Conservation (phyloP, 768 basidiomycete genomes). For the Rhizopogon vesiculosus region DNA sequence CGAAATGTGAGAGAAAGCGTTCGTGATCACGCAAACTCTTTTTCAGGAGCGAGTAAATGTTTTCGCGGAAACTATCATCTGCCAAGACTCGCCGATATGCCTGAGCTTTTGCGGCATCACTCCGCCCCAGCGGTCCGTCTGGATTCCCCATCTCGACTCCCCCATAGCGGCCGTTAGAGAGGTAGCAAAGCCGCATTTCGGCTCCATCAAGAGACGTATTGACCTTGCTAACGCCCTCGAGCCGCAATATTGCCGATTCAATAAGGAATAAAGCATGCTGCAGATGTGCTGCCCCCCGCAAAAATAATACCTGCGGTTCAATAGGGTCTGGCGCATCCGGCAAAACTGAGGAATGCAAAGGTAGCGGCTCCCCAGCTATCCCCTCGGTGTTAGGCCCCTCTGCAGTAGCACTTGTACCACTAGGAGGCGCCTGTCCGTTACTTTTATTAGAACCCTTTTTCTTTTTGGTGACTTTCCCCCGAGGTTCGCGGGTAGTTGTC, state of each 20-base stretch:
- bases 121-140: conserved; percentile 67
- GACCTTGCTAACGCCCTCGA: conserved; percentile 65
- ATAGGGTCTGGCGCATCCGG: conserved; percentile 84
- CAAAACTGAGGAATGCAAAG: conserved; percentile 67
- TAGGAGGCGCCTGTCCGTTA: conserved; percentile 65
- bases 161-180: conserved; percentile 75
- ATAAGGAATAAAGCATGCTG: conserved; percentile 75
- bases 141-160: conserved; percentile 82
- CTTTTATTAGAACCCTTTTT: conserved; percentile 45
- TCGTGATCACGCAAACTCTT: conserved; percentile 85
- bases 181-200: conserved; percentile 72
- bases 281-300: conserved; percentile 78
- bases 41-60: conserved; percentile 53
- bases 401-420: conserved; percentile 50
- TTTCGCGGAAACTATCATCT: conserved; percentile 52
- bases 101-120: conserved; percentile 50
- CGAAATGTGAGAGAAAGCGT: conserved; percentile 79
- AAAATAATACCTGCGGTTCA: conserved; percentile 79
- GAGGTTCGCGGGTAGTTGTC: conserved; percentile 29
- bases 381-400: conserved; percentile 40
- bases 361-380: conserved; percentile 44
- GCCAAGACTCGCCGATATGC: conserved; percentile 63
- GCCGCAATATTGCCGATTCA: conserved; percentile 62
- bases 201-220: conserved; percentile 55
- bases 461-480: conserved; percentile 47